Conservation (phyloP, 2,329 filamentous ascomycete genomes). For the Penicillium sp. region DNA sequence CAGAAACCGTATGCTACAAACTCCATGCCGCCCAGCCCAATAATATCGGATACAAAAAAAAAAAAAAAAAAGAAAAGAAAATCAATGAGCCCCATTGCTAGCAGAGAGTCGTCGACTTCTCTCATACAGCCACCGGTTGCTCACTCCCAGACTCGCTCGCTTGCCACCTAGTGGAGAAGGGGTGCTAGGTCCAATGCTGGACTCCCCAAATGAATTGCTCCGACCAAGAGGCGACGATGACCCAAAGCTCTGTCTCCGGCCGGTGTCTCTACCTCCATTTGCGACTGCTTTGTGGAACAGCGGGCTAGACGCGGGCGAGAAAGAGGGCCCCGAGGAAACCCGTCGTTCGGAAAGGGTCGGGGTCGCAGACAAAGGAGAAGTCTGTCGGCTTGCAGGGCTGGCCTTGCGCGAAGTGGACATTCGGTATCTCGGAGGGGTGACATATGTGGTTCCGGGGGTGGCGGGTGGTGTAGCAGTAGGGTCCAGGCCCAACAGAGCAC, state of each 20-base stretch:
- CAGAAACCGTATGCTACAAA: constrained; percentile 19
- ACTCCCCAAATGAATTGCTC: constrained; percentile 37
- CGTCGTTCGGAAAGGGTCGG: constrained; percentile 35
- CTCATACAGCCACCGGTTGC: constrained; percentile 95
- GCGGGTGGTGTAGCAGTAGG: constrained; percentile 62
- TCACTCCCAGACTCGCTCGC: constrained; percentile 72
- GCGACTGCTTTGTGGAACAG: constrained; percentile 68
- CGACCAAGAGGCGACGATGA: constrained; percentile 45
- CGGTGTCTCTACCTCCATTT: constrained; percentile 35
- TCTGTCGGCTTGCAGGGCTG: constrained; percentile 38
- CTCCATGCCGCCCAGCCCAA: constrained; percentile 14
- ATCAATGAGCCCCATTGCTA: constrained; percentile 37
- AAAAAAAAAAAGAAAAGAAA: constrained; percentile 13
- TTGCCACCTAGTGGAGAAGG: constrained; percentile 67
- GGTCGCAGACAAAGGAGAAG: constrained; percentile 40
- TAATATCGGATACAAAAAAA: constrained; percentile 8
- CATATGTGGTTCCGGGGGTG: constrained; percentile 69
- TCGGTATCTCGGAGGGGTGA: constrained; percentile 83
- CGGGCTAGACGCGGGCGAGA: constrained; percentile 55
- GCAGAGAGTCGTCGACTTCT: constrained; percentile 55
- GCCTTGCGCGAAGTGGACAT: constrained; percentile 61
- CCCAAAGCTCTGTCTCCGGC: constrained; percentile 55
- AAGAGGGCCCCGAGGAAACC: constrained; percentile 49
- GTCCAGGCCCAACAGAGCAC: constrained; percentile 76
- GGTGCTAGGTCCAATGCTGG: constrained; percentile 59